These are phyloP conservation scores for Athelia sp. DNA, from an alignment of 1,284 basidiomycete species.

Conservation along the genomic window DNA sequence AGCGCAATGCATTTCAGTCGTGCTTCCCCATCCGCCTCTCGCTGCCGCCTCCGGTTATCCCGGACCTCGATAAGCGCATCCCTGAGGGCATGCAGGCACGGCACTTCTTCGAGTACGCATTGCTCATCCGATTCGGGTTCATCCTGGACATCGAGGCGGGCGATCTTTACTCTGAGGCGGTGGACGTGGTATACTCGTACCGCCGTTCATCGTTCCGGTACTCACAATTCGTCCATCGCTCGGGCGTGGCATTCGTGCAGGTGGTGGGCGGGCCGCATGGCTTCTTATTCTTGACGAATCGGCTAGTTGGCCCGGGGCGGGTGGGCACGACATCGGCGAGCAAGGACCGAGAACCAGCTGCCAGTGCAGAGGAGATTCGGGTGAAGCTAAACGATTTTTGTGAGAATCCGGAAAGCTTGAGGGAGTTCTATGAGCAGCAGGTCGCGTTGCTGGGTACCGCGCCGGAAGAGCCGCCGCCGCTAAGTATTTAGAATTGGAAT, in stretches of 20 bases:
- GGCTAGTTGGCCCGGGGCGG: constrained; percentile 67
- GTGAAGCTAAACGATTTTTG: constrained; percentile 63
- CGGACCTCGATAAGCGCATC: constrained; percentile 63
- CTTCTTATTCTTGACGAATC: constrained; percentile 85
- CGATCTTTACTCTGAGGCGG: constrained; percentile 67
- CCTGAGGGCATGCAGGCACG: constrained; percentile 57
- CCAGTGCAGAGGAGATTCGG: constrained; percentile 52
- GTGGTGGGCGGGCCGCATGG: constrained; percentile 75
- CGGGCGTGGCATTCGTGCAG: constrained; percentile 84
- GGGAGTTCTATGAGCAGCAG: constrained; percentile 70
- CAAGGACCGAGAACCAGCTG: constrained; percentile 43
- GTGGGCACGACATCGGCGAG: constrained; percentile 49
- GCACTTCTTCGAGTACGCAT: constrained; percentile 78
- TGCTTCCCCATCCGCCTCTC: constrained; percentile 79
- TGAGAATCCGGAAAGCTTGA: constrained; percentile 47
- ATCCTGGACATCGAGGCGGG: constrained; percentile 85
- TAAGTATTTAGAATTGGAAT: constrained; percentile 31
- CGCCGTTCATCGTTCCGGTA: constrained; percentile 72
- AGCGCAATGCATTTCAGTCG: constrained; percentile 84
- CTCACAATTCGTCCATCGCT: constrained; percentile 86
- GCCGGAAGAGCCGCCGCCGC: constrained; percentile 60
- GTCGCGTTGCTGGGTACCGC: constrained; percentile 43
- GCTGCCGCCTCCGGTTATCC: constrained; percentile 66
- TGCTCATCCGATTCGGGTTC: constrained; percentile 76
- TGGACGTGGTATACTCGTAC: constrained; percentile 89